Evolutionary conservation across 805 yeast genomes (phyloP).

Genomic region (Metschnikowia shivogae): DNA sequence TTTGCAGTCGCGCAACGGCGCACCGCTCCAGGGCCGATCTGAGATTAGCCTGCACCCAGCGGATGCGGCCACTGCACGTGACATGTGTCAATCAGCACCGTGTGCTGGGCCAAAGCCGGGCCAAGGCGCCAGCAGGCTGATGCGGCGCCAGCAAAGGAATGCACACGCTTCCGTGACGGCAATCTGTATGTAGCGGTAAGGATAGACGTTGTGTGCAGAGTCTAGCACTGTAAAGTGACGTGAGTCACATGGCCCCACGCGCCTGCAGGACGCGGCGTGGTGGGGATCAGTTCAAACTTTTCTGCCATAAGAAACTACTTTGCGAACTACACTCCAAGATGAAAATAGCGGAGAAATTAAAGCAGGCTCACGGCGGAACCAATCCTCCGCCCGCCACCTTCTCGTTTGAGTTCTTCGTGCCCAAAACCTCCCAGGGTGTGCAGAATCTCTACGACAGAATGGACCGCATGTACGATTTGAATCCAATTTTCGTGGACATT

Average conservation of each 20-base stretch:
- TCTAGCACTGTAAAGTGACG: not conserved
- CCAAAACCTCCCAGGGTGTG: constrained; percentile 95
- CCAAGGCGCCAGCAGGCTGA: too few relatives aligned
- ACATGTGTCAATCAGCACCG: constrained; percentile 3
- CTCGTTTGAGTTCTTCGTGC: constrained; percentile 95
- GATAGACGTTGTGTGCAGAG: not conserved
- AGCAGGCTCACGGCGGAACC: constrained; percentile 37
- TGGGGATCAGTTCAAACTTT: not conserved
- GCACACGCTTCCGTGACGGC: too few relatives aligned
- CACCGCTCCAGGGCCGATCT: not conserved
- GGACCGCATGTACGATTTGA: constrained; percentile 93
- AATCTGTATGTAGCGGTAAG: too few relatives aligned
- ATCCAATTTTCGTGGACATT: constrained; percentile 89
- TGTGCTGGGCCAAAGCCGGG: not conserved
- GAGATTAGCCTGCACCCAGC: constrained; percentile 6
- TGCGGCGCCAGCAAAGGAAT: too few relatives aligned
- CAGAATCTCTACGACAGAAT: constrained; percentile 94
- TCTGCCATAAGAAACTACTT: not conserved
- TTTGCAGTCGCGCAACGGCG: not conserved
- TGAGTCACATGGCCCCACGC: constrained; percentile 5
- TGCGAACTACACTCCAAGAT: constrained; percentile 15
- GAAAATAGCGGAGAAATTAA: constrained; percentile 41
- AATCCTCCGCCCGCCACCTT: constrained; percentile 61
- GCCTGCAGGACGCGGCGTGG: not conserved
- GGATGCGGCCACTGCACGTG: constrained; percentile 12